phyloP scores from a whole-genome alignment of 352 stramenopile genomes.

The Globisporangium paroecandrum region DNA sequence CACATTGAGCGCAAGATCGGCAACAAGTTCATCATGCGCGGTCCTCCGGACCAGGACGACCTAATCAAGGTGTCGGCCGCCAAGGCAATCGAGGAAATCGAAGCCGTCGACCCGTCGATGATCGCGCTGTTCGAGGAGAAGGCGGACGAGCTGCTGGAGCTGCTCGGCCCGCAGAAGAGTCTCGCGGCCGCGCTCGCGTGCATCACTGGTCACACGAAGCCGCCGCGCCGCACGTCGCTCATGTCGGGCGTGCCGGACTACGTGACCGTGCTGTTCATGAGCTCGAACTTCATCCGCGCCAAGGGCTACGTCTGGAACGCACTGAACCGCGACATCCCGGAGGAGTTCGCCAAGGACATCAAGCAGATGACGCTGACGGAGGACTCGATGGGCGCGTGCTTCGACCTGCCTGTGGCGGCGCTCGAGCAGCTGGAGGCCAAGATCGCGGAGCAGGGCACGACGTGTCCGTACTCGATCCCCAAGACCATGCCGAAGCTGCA shows the following conservation, averaged over 20 bases:
- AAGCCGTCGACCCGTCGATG: slow-evolving; percentile 72
- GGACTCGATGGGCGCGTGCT: slow-evolving; percentile 87
- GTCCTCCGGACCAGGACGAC: slow-evolving; percentile 81
- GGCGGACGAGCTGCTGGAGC: slow-evolving; percentile 60
- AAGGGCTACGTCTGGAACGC: slow-evolving; percentile 93
- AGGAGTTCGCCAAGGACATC: slow-evolving; percentile 74
- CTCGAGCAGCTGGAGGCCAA: slow-evolving; percentile 66
- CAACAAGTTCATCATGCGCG: slow-evolving; percentile 89
- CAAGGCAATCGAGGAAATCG: slow-evolving; percentile 82
- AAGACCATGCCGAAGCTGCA: slow-evolving; percentile 80
- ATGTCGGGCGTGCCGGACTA: slow-evolving; percentile 90
- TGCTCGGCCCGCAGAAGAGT: slow-evolving; percentile 53
- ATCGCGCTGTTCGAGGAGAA: slow-evolving; percentile 74
- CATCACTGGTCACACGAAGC: slow-evolving; percentile 90
- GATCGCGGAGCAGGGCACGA: slow-evolving; percentile 61
- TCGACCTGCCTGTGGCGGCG: slow-evolving; percentile 80
- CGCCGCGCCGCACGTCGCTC: slow-evolving; percentile 72
- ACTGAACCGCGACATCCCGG: slow-evolving; percentile 80
- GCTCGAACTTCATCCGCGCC: slow-evolving; percentile 77
- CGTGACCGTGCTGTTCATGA: slow-evolving; percentile 85
- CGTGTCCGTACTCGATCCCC: slow-evolving; percentile 74
- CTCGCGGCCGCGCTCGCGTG: slow-evolving; percentile 82
- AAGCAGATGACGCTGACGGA: slow-evolving; percentile 89
- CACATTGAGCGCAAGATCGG: slow-evolving; percentile 86
- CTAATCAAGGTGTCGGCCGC: slow-evolving; percentile 83